Base-by-base conservation (phyloP, 2,329 filamentous ascomycete species). In the Didymella segeticola region DNA sequence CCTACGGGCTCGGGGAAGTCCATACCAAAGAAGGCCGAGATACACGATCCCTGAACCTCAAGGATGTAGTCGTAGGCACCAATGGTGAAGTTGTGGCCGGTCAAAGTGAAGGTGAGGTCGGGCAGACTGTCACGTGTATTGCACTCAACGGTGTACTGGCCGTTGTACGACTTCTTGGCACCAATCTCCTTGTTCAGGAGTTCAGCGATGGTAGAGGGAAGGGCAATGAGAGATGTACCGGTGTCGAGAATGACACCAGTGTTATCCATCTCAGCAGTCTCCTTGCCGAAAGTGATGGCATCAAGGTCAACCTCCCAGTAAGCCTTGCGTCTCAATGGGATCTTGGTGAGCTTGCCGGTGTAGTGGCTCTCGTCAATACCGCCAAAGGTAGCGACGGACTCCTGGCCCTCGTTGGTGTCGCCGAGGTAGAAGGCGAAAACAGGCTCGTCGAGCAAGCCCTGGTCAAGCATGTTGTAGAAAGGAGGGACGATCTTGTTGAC, bases 251-350 rank as follows among this genome's bases (percentile, higher is more conserved):
- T 97, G 69, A 92, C 91, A 80, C 95, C 96, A 54, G 92, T 97
- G 83, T 91, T 86, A 63, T 98, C 93, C 62, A 98, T 87, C 77
- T 96, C 89, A 57, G 93, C 93, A 63, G 86, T 88, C 72, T 90
- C 86, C 47, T 93, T 84, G 68, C 95, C 96, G 62, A 97, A 91
- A 50, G 89, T 87, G 79, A 99, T 95, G 61, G 91, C 84, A 71
- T 98, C 89, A 58, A 99, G 87, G 71, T 98, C 93, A 50, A 99
- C 93, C 84, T 99, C 95, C 95, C 95, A 99, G 86, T 99, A 99
- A 43, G 95, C 95, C 89, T 98, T 98, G 76, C 95, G 91, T 77
- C 95, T 91, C 67, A 99, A 86, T 49, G 95, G 95, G 66, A 99
- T 91, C 77, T 92, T 96, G 75, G 88, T 90, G 70, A 99, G 85